Evolutionary conservation across 345 rosid genomes (phyloP).

Genomic region (Hevea brasiliensis): DNA sequence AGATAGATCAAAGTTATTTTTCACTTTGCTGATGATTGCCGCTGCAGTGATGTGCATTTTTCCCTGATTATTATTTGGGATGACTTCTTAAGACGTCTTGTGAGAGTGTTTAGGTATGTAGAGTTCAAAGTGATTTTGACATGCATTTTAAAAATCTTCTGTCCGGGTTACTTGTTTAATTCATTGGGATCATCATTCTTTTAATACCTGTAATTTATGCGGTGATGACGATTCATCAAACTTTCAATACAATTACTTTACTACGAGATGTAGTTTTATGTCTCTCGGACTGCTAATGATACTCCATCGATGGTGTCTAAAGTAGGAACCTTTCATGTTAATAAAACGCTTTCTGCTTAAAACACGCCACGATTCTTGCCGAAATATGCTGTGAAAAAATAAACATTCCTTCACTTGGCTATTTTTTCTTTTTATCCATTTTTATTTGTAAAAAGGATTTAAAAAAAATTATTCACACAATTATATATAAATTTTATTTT

Average conservation of each 20-base stretch:
- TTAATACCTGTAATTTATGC: conserved; percentile 35
- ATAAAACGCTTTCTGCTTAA: not conserved
- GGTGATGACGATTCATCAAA: conserved; percentile 34
- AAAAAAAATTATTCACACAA: too few species aligned
- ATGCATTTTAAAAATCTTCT: conserved; percentile 18
- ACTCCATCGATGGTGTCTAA: not conserved
- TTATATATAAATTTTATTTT: too few species aligned
- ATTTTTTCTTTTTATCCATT: too few species aligned
- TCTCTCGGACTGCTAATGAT: not conserved
- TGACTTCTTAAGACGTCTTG: conserved; percentile 27
- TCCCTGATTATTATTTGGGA: conserved; percentile 22
- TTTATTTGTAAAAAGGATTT: too few species aligned
- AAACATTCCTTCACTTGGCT: not conserved
- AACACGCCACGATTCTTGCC: too few species aligned
- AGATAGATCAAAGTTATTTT: conserved; percentile 27
- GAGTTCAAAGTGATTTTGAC: conserved; percentile 32
- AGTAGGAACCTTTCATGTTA: not conserved
- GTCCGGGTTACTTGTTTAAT: conserved; percentile 23
- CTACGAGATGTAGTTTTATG: not conserved
- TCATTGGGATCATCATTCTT: conserved; percentile 47
- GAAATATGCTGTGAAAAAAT: not conserved
- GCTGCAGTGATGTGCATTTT: conserved; percentile 24
- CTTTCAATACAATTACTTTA: conserved; percentile 31
- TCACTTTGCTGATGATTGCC: conserved; percentile 35
- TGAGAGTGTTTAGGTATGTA: conserved; percentile 38